Base-by-base conservation (phyloP, 139 green algal genomes). In the Tetraselmis chui region DNA sequence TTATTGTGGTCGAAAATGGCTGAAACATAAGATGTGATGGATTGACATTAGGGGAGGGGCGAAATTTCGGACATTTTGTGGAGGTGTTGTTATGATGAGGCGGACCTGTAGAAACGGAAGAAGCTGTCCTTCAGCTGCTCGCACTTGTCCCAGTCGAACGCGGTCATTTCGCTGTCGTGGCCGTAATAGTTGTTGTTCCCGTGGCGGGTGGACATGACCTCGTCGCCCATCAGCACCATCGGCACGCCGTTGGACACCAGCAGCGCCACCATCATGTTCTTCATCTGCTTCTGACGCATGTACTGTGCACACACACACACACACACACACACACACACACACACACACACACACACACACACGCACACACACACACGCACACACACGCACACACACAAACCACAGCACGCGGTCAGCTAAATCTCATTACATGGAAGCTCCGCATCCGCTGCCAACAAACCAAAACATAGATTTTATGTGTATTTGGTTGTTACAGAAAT, bases 131-230 rank as follows among this genome's bases (percentile, higher is more conserved):
- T 76, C 59, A 82, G 67, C 11, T 83, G 76, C 25, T 94, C 84
- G 67, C 91, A 77, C 59, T 84, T 75, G 30, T 89, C 81, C 93
- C 93, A 98, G 45, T 97, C 76, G 87, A 96, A 92, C 29, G 91
- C 87, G 2, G 91, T 91, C 86, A 96, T 89, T 2, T 85, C n/a
- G 22, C 82, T 94, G 90, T 99, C 95, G 81, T 99, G 97, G 18
- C 97, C 96, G 83, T 99, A 99, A 89, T 92, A 98, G 93, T 99
- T 99, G 92, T 99, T 99, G 92, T 99, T 99, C 79, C 97, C 97
- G 26, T 87, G 26, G 25, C 94, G 89, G 1, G 91, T 95, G 31
- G 95, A 87, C 23, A 78, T 87, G 59, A 95, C 92, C 90, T 99
- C 96, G 84, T 99, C 96, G 24, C 89, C 89, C 88, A 89, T 89